Evolutionary conservation across 1,284 basidiomycete genomes (phyloP).

Genomic region (Gastroboletus turbinatus): DNA sequence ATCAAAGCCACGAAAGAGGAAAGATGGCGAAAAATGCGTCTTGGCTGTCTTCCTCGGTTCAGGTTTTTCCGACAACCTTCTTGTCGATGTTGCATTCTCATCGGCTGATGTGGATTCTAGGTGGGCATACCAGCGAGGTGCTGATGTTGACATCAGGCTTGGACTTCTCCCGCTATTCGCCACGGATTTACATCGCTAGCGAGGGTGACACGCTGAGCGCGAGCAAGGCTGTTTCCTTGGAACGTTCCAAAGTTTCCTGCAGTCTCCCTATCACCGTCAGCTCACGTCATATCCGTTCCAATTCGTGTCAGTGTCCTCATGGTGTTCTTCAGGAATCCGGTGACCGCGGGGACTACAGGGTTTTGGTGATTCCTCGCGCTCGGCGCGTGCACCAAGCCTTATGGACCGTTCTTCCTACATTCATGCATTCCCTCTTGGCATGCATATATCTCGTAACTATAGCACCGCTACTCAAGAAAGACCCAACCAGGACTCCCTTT

Average conservation of each 20-base stretch:
- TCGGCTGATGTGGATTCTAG: conserved; percentile 41
- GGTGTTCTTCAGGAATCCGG: conserved; percentile 12
- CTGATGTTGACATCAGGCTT: conserved; percentile 75
- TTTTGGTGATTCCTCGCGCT: conserved; percentile 81
- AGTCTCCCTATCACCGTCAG: conserved; percentile 18
- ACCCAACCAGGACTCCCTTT: conserved; percentile 39
- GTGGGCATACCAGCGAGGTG: conserved; percentile 94
- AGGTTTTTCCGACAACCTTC: conserved; percentile 36
- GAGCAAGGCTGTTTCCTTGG: conserved; percentile 69
- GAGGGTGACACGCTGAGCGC: conserved; percentile 81
- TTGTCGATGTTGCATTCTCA: neutral
- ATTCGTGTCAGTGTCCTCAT: conserved; percentile 11
- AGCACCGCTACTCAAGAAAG: conserved; percentile 40
- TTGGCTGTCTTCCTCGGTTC: conserved; percentile 63
- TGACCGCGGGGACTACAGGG: conserved; percentile 37
- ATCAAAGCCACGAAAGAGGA: conserved; percentile 16
- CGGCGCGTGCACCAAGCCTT: conserved; percentile 80
- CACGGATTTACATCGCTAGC: conserved; percentile 81
- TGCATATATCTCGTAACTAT: conserved; percentile 61
- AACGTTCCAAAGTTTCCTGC: conserved; percentile 41
- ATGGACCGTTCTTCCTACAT: conserved; percentile 65
- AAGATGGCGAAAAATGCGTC: conserved; percentile 33
- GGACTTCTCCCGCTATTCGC: conserved; percentile 74
- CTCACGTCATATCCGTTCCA: neutral
- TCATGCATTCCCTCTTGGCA: conserved; percentile 55